Evolutionary conservation across 2,329 filamentous ascomycete species (phyloP).

Genomic region (Aspergillus oerlinghausenensis): DNA sequence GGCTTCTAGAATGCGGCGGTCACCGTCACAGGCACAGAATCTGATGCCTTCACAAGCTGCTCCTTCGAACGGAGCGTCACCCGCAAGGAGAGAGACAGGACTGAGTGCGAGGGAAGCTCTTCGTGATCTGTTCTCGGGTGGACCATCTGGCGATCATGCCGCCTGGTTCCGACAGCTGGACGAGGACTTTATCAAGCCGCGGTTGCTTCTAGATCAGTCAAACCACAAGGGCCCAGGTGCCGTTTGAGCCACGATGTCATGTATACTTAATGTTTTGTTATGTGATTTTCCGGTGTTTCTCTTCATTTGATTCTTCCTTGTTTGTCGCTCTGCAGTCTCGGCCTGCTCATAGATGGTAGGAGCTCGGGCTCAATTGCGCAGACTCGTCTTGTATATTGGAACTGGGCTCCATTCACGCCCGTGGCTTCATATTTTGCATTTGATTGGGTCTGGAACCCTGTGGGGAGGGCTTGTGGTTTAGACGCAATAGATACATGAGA

Average conservation of each 20-base stretch:
- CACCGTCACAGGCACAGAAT: conserved; percentile 31
- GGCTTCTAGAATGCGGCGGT: conserved; percentile 30
- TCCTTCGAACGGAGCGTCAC: conserved; percentile 23
- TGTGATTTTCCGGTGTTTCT: neutral
- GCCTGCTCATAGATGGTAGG: neutral
- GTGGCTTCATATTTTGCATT: neutral
- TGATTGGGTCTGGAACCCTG: neutral
- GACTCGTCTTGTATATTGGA: neutral
- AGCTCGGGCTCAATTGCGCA: neutral
- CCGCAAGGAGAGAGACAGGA: conserved; percentile 30
- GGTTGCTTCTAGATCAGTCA: conserved; percentile 71
- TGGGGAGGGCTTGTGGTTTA: neutral
- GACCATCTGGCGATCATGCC: conserved; percentile 74
- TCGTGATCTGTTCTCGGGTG: conserved; percentile 69
- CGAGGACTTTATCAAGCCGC: conserved; percentile 94
- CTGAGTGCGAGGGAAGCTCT: conserved; percentile 74
- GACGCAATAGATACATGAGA: neutral
- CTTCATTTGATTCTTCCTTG: neutral
- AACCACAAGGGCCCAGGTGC: conserved; percentile 40
- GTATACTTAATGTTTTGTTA: conserved; percentile 7
- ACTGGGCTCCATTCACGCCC: neutral
- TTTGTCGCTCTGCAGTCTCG: neutral
- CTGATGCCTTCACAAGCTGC: conserved; percentile 15
- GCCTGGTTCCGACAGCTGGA: conserved; percentile 89
- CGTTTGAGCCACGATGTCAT: conserved; percentile 23